These are phyloP conservation scores for Fusarium xylarioides DNA, from an alignment of 2,329 filamentous ascomycete genomes.

Conservation along the genomic window DNA sequence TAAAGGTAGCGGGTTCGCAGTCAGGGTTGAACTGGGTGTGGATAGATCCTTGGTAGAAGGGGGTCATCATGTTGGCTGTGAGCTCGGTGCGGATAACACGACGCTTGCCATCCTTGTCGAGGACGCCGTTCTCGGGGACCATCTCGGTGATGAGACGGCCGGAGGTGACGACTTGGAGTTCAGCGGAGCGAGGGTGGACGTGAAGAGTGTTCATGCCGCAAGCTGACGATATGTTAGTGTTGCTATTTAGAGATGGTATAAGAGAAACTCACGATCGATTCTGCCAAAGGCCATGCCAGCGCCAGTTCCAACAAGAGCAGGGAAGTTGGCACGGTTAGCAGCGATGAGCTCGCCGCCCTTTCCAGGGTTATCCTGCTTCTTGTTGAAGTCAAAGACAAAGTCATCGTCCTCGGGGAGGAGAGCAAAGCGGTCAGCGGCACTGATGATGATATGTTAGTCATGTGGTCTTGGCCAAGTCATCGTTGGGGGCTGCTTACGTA, in stretches of 20 bases:
- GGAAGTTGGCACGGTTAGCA: slow-evolving; percentile 66
- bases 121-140: slow-evolving; percentile 61
- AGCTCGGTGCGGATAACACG: slow-evolving; percentile 56
- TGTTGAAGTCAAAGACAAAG: slow-evolving; percentile 61
- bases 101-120: slow-evolving; percentile 47
- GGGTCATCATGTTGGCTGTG: slow-evolving; percentile 57
- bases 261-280: slow-evolving; percentile 49
- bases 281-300: slow-evolving; percentile 62
- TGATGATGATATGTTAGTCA: slow-evolving; percentile 35
- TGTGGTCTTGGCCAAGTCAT: neutral
- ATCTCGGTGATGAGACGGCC: slow-evolving; percentile 62
- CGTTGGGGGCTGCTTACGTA: slow-evolving; percentile 42
- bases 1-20: slow-evolving; percentile 60
- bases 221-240: slow-evolving; percentile 41
- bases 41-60: slow-evolving; percentile 63
- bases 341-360: slow-evolving; percentile 59
- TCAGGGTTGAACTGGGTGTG: slow-evolving; percentile 67
- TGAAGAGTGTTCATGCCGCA: slow-evolving; percentile 68
- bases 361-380: slow-evolving; percentile 33
- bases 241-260: neutral
- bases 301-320: slow-evolving; percentile 62
- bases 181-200: slow-evolving; percentile 62
- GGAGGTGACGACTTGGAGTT: slow-evolving; percentile 61
- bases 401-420: slow-evolving; percentile 55
- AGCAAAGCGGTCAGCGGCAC: slow-evolving; percentile 54